Percentiles rank a stretch among this genome's conserved stretches.
Conservation (phyloP, 805 yeast genomes). For the Nakazawaea molendinolei region DNA sequence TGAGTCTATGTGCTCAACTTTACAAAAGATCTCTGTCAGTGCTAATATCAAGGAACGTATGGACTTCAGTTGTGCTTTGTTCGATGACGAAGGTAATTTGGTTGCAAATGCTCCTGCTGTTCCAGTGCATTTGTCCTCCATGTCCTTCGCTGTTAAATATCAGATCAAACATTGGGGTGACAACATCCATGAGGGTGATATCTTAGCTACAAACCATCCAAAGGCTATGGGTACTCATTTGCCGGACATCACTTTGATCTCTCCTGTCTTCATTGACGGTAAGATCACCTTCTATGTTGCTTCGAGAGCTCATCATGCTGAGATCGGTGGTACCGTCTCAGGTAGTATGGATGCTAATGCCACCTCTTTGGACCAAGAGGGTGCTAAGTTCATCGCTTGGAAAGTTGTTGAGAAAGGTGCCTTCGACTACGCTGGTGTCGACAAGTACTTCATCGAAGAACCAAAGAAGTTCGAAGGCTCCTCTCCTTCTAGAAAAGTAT, state of each 20-base stretch:
- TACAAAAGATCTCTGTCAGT: constrained; percentile 36
- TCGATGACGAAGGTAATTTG: constrained; percentile 36
- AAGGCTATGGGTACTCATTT: constrained; percentile 40
- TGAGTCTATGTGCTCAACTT: constrained; percentile 39
- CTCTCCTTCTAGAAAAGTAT: constrained; percentile 47
- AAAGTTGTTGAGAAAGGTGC: constrained; percentile 41
- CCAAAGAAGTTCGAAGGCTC: constrained; percentile 43
- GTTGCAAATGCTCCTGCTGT: constrained; percentile 42
- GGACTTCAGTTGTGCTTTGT: constrained; percentile 43
- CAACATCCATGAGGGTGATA: constrained; percentile 34
- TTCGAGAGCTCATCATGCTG: constrained; percentile 57
- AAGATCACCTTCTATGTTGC: constrained; percentile 47
- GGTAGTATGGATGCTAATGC: constrained; percentile 54
- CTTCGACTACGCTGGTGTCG: constrained; percentile 47
- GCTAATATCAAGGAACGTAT: constrained; percentile 42
- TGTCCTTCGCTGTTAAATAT: constrained; percentile 35
- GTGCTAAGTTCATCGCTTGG: constrained; percentile 47
- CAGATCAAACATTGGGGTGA: constrained; percentile 32
- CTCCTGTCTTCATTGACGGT: constrained; percentile 45
- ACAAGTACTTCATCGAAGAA: constrained; percentile 36
- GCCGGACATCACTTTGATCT: constrained; percentile 48
- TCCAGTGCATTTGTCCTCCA: constrained; percentile 42
- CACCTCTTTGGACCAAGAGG: constrained; percentile 46
- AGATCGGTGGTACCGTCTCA: constrained; percentile 55
- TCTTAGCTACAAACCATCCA: constrained; percentile 36